These are phyloP conservation scores for Phytophthora brassicae DNA, from an alignment of 352 stramenopile genomes.

Conservation along the genomic window DNA sequence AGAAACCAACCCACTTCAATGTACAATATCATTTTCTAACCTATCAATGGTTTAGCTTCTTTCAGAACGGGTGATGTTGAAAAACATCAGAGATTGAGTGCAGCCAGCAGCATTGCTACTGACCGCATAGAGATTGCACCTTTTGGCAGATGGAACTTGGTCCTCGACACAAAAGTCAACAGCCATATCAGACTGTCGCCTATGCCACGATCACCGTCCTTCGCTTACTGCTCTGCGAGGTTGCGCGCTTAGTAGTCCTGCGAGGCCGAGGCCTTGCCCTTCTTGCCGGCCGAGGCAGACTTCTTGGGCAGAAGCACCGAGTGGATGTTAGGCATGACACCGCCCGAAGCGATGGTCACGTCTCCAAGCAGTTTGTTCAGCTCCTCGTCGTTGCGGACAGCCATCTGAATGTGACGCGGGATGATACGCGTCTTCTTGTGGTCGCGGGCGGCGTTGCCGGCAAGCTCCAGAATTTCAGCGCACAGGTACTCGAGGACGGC, in stretches of 20 bases:
- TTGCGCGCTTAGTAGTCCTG: slow-evolving; percentile 55
- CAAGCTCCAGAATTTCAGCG: slow-evolving; percentile 95
- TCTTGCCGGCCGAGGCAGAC: slow-evolving; percentile 50
- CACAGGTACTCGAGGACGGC: slow-evolving; percentile 94
- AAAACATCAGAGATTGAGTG: slow-evolving; percentile 44
- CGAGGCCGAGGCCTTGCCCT: slow-evolving; percentile 52
- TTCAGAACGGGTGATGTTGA: slow-evolving; percentile 46
- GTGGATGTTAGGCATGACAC: slow-evolving; percentile 97
- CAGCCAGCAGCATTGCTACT: slow-evolving; percentile 5
- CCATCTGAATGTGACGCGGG: slow-evolving; percentile 95
- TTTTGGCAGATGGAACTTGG: slow-evolving; percentile 16
- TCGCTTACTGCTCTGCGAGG: slow-evolving; percentile 5
- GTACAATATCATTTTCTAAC: background rate
- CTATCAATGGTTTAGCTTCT: slow-evolving; percentile 12
- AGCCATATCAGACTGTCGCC: too few relatives aligned
- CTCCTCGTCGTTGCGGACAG: slow-evolving; percentile 93
- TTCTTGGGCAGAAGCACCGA: slow-evolving; percentile 91
- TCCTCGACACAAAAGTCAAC: too few relatives aligned
- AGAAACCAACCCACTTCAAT: too few relatives aligned
- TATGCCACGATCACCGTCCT: slow-evolving; percentile 12
- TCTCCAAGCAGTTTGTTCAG: slow-evolving; percentile 94
- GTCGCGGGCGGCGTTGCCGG: slow-evolving; percentile 94
- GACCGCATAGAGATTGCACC: slow-evolving; percentile 23
- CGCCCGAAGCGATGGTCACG: slow-evolving; percentile 94
- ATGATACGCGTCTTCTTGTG: slow-evolving; percentile 98